Conservation (phyloP, 164 flowering plant genomes). For the Macadamia tetraphylla region DNA sequence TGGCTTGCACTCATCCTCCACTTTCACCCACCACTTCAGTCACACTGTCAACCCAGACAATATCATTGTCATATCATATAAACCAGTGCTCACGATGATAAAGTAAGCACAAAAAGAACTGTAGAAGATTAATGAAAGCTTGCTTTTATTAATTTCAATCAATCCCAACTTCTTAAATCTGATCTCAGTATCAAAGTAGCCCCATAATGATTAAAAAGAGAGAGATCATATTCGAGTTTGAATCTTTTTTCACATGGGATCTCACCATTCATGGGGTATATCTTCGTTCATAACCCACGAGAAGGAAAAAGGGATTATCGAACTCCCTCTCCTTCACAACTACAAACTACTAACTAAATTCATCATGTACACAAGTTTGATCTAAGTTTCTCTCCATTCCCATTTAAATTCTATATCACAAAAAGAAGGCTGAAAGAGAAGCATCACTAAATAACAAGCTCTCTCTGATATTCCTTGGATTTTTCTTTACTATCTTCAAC, state of each 20-base stretch:
- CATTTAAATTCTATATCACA: not conserved
- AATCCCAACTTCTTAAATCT: not conserved
- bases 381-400: too few relatives aligned
- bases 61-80: not conserved
- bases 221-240: not conserved
- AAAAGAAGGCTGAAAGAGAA: not conserved
- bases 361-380: too few relatives aligned
- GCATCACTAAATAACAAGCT: not conserved
- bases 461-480: not conserved
- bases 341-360: not conserved
- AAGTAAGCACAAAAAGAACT: not conserved
- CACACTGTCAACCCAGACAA: not conserved
- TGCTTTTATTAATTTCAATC: not conserved
- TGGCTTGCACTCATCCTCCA: not conserved
- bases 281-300: constrained; percentile 6
- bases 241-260: too few relatives aligned
- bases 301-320: not conserved
- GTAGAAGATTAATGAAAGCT: not conserved
- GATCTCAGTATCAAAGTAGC: not conserved
- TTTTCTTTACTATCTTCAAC: constrained; percentile 7
- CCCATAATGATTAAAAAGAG: not conserved
- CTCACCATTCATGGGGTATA: too few relatives aligned
- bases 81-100: not conserved
- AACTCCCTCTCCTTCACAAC: not conserved
- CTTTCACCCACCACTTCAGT: not conserved